These are phyloP conservation scores for Colletotrichum sp. DNA, from an alignment of 2,329 filamentous ascomycete genomes.

Conservation along the genomic window DNA sequence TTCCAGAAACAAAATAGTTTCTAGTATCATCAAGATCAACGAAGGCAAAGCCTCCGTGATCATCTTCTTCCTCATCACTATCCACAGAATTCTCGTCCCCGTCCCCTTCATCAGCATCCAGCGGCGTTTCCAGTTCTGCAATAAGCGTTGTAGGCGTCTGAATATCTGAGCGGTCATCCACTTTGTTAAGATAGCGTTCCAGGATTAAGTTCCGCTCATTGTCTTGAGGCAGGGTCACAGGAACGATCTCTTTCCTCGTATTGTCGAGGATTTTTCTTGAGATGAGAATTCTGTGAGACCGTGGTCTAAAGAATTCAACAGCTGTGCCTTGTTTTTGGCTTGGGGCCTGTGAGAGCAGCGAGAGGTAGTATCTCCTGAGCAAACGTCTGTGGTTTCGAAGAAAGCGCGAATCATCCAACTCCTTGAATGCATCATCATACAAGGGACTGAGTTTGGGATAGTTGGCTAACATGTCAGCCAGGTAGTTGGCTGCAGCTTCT, in stretches of 20 bases:
- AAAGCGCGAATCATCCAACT: neutral
- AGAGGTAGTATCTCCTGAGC: neutral
- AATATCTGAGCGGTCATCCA: neutral
- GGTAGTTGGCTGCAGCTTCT: neutral
- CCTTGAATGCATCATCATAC: neutral
- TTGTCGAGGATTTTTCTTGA: neutral
- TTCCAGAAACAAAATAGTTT: neutral
- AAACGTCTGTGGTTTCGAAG: neutral
- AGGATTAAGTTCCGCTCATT: neutral
- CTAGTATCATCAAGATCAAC: neutral
- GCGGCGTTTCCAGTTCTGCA: neutral
- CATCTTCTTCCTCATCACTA: neutral
- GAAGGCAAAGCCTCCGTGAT: rapidly evolving
- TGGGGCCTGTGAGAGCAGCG: neutral
- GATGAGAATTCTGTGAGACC: neutral
- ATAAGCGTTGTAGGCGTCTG: neutral
- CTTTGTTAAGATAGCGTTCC: neutral
- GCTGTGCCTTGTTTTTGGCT: neutral
- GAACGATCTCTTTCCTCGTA: neutral
- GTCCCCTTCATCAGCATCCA: neutral
- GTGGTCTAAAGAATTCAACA: neutral
- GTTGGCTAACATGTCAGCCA: neutral
- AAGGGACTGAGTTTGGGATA: rapidly evolving
- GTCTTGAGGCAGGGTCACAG: neutral
- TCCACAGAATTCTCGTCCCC: neutral